These are phyloP conservation scores for Manihot esculenta DNA, from an alignment of 441 rosid species.

Conservation along the genomic window DNA sequence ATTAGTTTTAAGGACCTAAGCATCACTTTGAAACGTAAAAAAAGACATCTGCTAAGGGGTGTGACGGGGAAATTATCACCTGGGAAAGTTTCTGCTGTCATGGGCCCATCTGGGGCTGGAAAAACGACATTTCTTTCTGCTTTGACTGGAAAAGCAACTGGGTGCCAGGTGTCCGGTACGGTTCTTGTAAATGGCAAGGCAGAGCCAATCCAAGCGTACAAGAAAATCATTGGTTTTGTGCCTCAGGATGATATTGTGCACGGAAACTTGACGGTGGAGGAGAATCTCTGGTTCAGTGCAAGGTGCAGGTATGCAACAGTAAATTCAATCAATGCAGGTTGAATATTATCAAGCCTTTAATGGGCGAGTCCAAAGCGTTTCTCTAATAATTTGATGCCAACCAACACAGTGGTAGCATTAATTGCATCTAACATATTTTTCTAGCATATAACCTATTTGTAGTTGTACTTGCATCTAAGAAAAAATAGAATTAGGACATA, in stretches of 20 bases:
- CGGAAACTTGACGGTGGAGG: slow-evolving; percentile 95
- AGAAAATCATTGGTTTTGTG: slow-evolving; percentile 88
- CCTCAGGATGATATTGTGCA: slow-evolving; percentile 99
- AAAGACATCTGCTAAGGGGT: slow-evolving; percentile 78
- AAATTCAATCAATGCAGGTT: not conserved
- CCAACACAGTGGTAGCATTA: not conserved
- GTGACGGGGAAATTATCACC: slow-evolving; percentile 90
- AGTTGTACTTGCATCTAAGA: not conserved
- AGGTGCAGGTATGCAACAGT: slow-evolving; percentile 74
- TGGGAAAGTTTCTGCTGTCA: slow-evolving; percentile 93
- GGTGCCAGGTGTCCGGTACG: slow-evolving; percentile 67
- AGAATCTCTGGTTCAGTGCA: slow-evolving; percentile 98
- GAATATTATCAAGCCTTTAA: not conserved
- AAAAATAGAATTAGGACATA: not conserved
- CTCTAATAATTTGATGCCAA: not conserved
- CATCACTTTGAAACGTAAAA: slow-evolving; percentile 71
- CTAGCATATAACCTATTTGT: not conserved
- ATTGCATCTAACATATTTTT: not conserved
- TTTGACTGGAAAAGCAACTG: slow-evolving; percentile 78
- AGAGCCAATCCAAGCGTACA: slow-evolving; percentile 80
- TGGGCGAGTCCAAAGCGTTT: not conserved
- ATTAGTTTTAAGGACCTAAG: slow-evolving; percentile 79
- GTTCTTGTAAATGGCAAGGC: slow-evolving; percentile 79
- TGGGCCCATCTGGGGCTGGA: slow-evolving; percentile 99
- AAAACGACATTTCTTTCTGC: slow-evolving; percentile 97